Percentiles rank a stretch among this genome's conserved stretches.
Conservation (phyloP, 257 asterid genomes). For the Galeopsis tetrahit region DNA sequence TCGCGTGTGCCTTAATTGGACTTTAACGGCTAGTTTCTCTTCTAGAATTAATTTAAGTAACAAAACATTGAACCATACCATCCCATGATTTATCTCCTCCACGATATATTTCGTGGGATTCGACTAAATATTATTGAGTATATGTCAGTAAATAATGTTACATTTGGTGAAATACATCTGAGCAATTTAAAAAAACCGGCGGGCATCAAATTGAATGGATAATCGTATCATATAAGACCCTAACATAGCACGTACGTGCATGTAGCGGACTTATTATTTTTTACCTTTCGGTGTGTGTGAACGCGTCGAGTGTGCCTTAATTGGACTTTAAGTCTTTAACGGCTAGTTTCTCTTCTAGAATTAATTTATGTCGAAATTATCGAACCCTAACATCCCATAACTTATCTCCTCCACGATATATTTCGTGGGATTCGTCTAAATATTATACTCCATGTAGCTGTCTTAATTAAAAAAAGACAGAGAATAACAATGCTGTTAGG, state of each 20-base stretch:
- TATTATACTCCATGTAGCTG: conserved; percentile 27
- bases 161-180: neutral
- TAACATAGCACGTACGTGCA: neutral
- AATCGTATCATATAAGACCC: neutral
- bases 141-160: no score
- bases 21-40: conserved; percentile 1
- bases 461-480: neutral
- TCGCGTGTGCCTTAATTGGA: conserved; percentile 12
- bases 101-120: conserved; percentile 22
- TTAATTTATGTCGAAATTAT: neutral
- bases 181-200: no score
- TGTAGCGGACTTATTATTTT: conserved; percentile 9
- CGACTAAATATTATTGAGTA: conserved; percentile 20
- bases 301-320: neutral
- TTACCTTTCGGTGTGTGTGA: conserved; percentile 11
- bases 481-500: conserved; percentile 10
- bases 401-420: neutral
- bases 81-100: conserved; percentile 8
- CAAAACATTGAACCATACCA: conserved; percentile 12
- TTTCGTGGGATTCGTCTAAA: conserved; percentile 25
- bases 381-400: conserved; percentile 6
- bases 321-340: neutral
- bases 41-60: neutral
- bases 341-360: conserved; percentile 5
- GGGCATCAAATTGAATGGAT: neutral